A percentile compares a stretch with the other conserved stretches of the same genome.
Conservation (phyloP, 352 stramenopile species). For the Phytophthora vignae region DNA sequence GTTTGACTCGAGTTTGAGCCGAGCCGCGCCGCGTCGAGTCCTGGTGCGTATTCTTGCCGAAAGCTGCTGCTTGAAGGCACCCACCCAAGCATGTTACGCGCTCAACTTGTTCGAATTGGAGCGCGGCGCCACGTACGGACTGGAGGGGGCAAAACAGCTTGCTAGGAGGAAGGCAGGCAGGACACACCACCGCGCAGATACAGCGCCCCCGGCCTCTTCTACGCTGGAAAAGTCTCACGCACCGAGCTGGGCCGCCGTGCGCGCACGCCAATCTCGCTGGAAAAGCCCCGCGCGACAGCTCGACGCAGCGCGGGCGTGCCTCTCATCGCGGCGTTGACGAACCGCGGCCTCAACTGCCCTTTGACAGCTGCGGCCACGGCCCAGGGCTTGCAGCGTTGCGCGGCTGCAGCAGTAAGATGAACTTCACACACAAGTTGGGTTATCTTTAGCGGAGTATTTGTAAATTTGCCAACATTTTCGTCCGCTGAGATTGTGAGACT, state of each 20-base stretch:
- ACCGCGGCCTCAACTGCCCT: neutral
- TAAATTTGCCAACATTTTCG: slow-evolving; percentile 26
- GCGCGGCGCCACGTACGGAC: slow-evolving; percentile 25
- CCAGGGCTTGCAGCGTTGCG: too few relatives aligned
- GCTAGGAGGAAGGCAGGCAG: slow-evolving; percentile 27
- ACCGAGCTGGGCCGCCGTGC: slow-evolving; percentile 14
- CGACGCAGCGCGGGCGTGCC: slow-evolving; percentile 30
- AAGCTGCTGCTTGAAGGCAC: slow-evolving; percentile 28
- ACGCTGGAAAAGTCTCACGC: slow-evolving; percentile 32
- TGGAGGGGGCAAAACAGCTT: slow-evolving; percentile 38
- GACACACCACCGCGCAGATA: slow-evolving; percentile 29
- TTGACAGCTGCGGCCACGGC: too few relatives aligned
- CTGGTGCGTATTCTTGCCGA: neutral
- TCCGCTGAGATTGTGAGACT: slow-evolving; percentile 9
- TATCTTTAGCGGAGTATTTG: neutral
- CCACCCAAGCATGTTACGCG: slow-evolving; percentile 1
- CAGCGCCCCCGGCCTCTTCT: slow-evolving; percentile 41
- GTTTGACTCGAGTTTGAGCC: too few relatives aligned
- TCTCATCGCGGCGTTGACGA: slow-evolving; percentile 35
- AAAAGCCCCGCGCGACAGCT: slow-evolving; percentile 41
- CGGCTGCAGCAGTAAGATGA: too few relatives aligned
- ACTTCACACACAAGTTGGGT: too few relatives aligned
- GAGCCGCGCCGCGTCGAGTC: too few relatives aligned
- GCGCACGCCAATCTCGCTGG: slow-evolving; percentile 33
- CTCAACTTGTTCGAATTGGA: slow-evolving; percentile 24